phyloP scores from a whole-genome alignment of 768 basidiomycete genomes.

The Rhizopogon rudus region DNA sequence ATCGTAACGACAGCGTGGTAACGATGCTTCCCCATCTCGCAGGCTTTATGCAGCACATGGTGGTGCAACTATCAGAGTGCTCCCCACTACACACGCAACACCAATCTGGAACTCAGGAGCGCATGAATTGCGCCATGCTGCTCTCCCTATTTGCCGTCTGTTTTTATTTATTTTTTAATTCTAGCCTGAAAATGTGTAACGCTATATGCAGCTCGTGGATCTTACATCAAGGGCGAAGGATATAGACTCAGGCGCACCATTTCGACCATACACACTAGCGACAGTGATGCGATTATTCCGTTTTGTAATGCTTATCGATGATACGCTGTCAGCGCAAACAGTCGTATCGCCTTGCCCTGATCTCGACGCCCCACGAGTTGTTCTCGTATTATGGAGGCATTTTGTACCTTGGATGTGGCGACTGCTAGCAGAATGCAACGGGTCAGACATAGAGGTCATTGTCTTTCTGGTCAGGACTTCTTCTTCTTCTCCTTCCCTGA shows the following conservation, averaged over 20 bases:
- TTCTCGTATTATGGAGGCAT: slow-evolving; percentile 57
- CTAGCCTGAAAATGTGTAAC: neutral
- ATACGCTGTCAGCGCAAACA: slow-evolving; percentile 4
- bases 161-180: neutral
- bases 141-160: slow-evolving; percentile 33
- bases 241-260: slow-evolving; percentile 11
- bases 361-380: slow-evolving; percentile 39
- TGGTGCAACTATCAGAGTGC: slow-evolving; percentile 1
- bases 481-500: neutral
- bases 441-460: slow-evolving; percentile 45
- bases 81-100: neutral
- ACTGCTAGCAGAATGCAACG: slow-evolving; percentile 52
- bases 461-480: slow-evolving; percentile 38
- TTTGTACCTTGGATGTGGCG: slow-evolving; percentile 63
- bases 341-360: slow-evolving; percentile 10
- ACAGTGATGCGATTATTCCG: slow-evolving; percentile 42
- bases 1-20: neutral
- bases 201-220: slow-evolving; percentile 16
- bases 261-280: slow-evolving; percentile 44
- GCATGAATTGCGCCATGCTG: slow-evolving; percentile 29
- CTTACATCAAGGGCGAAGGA: slow-evolving; percentile 3
- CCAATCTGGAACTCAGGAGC: slow-evolving; percentile 14
- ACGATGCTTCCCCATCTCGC: neutral
- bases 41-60: neutral
- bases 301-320: slow-evolving; percentile 29